phyloP scores from a whole-genome alignment of 2,329 filamentous ascomycete genomes.

The Tolypocladium nubicola region DNA sequence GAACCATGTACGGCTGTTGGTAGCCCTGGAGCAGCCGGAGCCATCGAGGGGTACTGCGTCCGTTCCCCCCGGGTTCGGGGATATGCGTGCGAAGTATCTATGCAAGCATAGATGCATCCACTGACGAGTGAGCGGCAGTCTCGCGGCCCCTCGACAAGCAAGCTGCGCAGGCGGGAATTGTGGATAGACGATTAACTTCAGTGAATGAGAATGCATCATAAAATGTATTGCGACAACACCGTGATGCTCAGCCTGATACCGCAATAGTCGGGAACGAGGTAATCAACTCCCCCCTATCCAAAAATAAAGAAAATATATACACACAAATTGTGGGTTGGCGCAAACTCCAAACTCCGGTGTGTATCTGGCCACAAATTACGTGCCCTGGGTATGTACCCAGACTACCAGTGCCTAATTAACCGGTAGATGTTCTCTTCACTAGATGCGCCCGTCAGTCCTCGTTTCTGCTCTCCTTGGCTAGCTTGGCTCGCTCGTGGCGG shows the following conservation, averaged over 20 bases:
- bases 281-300: background rate
- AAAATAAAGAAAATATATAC: background rate
- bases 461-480: constrained; percentile 26
- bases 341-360: background rate
- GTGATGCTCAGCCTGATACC: background rate
- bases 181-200: background rate
- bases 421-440: no score
- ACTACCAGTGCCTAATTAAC: background rate
- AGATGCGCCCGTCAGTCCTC: constrained; percentile 1
- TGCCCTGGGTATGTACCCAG: background rate
- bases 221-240: background rate
- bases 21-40: background rate
- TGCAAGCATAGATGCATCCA: background rate
- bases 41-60: background rate
- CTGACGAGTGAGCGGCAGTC: background rate
- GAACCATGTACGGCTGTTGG: background rate
- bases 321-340: background rate
- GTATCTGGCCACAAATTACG: background rate
- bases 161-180: background rate
- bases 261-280: no score
- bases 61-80: background rate
- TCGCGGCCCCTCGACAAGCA: background rate
- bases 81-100: background rate
- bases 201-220: background rate
- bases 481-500: constrained; percentile 38